Conservation (phyloP, 768 basidiomycete species). For the Mycena capillaripes region DNA sequence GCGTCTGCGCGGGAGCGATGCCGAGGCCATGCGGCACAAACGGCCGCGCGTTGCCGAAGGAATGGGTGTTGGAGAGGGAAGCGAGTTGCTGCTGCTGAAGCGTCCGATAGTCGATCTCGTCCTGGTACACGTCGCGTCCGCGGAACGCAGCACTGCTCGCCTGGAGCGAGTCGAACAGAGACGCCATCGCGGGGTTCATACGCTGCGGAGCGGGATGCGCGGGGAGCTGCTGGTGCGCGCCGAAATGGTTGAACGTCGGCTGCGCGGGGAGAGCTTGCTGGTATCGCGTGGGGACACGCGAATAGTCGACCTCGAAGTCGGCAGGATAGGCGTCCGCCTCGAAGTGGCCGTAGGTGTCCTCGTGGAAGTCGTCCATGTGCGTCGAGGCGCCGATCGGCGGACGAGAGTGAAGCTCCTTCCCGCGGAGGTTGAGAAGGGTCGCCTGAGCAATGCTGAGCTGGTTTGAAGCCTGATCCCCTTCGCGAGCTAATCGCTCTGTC, state of each 20-base stretch:
- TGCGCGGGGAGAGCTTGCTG: too few relatives aligned
- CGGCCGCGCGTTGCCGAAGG: neutral
- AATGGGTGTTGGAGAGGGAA: neutral
- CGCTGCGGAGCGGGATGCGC: conserved; percentile 19
- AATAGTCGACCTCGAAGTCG: conserved; percentile 56
- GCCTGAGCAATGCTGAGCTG: conserved; percentile 85
- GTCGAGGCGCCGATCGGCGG: conserved; percentile 12
- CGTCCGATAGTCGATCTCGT: conserved; percentile 27
- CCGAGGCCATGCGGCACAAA: neutral
- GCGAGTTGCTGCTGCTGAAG: conserved; percentile 33
- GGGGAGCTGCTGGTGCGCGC: conserved; percentile 14
- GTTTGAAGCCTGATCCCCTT: conserved; percentile 73
- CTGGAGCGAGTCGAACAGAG: conserved; percentile 51
- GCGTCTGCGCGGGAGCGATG: neutral
- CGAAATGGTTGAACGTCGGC: neutral
- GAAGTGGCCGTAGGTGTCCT: conserved; percentile 21
- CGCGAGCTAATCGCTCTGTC: conserved; percentile 69
- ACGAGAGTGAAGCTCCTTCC: conserved; percentile 61
- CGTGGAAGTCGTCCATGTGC: neutral
- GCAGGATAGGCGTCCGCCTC: conserved; percentile 42
- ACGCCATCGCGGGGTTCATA: conserved; percentile 55
- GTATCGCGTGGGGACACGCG: conserved; percentile 40
- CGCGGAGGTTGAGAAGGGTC: conserved; percentile 80
- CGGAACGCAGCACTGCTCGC: conserved; percentile 26
- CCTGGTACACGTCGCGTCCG: conserved; percentile 14